These are phyloP conservation scores for Thelephora aurantiotincta DNA, from an alignment of 768 basidiomycete genomes.

Conservation along the genomic window DNA sequence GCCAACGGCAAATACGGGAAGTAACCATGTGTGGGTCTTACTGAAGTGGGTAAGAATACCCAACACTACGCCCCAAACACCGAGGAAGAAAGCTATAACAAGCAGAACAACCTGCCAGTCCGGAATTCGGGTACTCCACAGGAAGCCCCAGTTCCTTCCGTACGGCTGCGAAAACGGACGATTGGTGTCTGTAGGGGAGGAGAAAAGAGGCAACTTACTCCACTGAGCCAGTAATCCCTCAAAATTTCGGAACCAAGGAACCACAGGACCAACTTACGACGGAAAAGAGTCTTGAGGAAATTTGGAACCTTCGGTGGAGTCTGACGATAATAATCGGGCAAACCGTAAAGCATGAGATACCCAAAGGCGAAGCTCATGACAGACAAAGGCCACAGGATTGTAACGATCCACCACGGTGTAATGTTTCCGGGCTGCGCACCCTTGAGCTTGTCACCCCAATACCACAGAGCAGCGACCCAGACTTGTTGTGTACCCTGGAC, in stretches of 20 bases:
- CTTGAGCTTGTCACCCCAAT: slow-evolving; percentile 81
- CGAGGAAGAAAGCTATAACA: slow-evolving; percentile 73
- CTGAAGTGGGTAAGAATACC: slow-evolving; percentile 70
- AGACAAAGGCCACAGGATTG: slow-evolving; percentile 72
- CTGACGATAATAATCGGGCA: slow-evolving; percentile 87
- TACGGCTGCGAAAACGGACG: slow-evolving; percentile 42
- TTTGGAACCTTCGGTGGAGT: slow-evolving; percentile 91
- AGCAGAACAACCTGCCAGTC: slow-evolving; percentile 76
- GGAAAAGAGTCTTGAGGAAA: slow-evolving; percentile 80
- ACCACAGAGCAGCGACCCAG: slow-evolving; percentile 94
- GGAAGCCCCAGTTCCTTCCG: slow-evolving; percentile 90
- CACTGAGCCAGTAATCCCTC: slow-evolving; percentile 87
- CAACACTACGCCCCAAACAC: slow-evolving; percentile 71
- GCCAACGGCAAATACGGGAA: slow-evolving; percentile 91
- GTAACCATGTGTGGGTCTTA: slow-evolving; percentile 90
- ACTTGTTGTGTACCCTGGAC: slow-evolving; percentile 94
- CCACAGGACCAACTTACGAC: slow-evolving; percentile 87
- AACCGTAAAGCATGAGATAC: slow-evolving; percentile 73
- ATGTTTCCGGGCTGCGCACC: slow-evolving; percentile 31
- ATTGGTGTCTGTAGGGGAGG: slow-evolving; percentile 4
- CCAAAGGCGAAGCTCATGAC: slow-evolving; percentile 63
- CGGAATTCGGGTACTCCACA: slow-evolving; percentile 75
- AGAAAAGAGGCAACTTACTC: slow-evolving; percentile 32
- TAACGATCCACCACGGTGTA: slow-evolving; percentile 76
- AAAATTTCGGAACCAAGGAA: slow-evolving; percentile 87